Conservation (phyloP, 805 yeast species). For the Zygoascus biomembranicola region DNA sequence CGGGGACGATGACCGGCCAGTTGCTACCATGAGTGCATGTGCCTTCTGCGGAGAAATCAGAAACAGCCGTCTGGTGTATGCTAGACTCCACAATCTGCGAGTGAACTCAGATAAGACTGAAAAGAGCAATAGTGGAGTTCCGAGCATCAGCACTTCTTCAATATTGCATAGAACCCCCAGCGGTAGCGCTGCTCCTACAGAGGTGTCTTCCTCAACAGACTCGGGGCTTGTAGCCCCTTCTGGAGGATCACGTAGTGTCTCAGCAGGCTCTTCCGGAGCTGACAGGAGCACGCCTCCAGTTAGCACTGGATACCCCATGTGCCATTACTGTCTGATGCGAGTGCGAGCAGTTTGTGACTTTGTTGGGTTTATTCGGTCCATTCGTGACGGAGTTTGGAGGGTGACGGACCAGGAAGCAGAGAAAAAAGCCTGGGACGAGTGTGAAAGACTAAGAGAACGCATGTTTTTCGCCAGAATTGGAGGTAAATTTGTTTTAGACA, state of each 20-base stretch:
- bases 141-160: neutral
- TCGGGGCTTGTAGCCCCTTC: neutral
- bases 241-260: neutral
- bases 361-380: constrained; percentile 63
- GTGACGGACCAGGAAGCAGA: constrained; percentile 34
- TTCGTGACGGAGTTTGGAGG: constrained; percentile 54
- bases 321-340: constrained; percentile 73
- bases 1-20: constrained; percentile 39
- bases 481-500: constrained; percentile 15
- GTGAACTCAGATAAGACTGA: constrained; percentile 23
- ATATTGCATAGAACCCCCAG: neutral
- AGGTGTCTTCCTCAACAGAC: neutral
- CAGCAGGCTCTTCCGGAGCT: neutral
- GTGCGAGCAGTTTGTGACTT: constrained; percentile 78
- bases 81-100: constrained; percentile 65
- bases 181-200: neutral
- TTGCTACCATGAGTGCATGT: constrained; percentile 70
- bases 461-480: constrained; percentile 83
- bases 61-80: constrained; percentile 61
- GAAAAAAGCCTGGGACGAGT: constrained; percentile 55
- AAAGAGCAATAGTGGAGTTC: constrained; percentile 10
- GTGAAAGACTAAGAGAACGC: constrained; percentile 56
- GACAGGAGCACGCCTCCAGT: constrained; percentile 9
- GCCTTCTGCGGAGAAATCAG: constrained; percentile 77
- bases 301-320: constrained; percentile 51